Base-by-base conservation (phyloP, 495 filamentous ascomycete genomes). In the Elaphomyces granulatus region DNA sequence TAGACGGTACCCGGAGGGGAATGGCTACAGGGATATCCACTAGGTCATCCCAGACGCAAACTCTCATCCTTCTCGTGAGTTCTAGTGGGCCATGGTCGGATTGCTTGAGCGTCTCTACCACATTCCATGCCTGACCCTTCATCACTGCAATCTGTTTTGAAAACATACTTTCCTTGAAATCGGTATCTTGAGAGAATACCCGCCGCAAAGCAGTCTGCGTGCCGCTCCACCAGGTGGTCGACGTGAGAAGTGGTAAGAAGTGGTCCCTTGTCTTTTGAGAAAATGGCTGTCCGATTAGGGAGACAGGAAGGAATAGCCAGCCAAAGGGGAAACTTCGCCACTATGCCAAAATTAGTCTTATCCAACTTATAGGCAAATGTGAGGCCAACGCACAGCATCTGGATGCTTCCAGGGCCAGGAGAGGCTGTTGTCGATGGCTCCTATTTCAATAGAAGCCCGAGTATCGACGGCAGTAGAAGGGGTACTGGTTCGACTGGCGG, bases 341-440 rank as follows among this genome's bases (percentile, higher is more conserved):
- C 71, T 80, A 36, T 8, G 31, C 33, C 14, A 42, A 41, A 18
- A 41, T 60, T 49, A 64, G 53, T 32, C 34, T 17, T 17, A n/a
- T n/a, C n/a, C n/a, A n/a, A n/a, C n/a, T n/a, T n/a, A n/a, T n/a
- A n/a, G n/a, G n/a, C n/a, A n/a, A n/a, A n/a, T n/a, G n/a, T n/a
- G n/a, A n/a, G n/a, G n/a, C n/a, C 4, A 15, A 61, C 74, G 57
- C 68, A 80, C 75, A 37, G 90, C 87, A 66, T 98, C 90, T 1
- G 90, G 90, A 49, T 98, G 90, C 57, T 98, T 98, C 90, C 90
- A 98, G 8, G 90, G 90, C 84, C 92, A 98, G 6, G 90, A 96
- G 38, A 98, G 53, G 48, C 87, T 94, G 56, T 98, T 98, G 55
- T 98, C 90, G 47, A 98, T 98, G 40, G 90, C 90, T 17, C 90